Evolutionary conservation across 2,329 filamentous ascomycete genomes (phyloP).

Genomic region (Beauveria australis): DNA sequence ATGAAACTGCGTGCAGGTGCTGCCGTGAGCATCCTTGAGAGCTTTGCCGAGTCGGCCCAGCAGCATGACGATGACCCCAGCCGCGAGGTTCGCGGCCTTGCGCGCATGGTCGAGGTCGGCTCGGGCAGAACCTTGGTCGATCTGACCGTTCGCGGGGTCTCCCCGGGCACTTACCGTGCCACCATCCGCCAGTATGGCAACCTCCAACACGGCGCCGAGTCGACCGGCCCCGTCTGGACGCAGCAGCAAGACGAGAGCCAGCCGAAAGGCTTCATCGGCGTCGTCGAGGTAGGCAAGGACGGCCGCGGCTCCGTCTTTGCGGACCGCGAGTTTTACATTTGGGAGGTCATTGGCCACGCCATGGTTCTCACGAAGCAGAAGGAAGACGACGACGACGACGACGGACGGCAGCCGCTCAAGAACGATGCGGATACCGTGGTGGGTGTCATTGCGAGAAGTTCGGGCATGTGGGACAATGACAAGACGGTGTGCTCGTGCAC

Average conservation of each 20-base stretch:
- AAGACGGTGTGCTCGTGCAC: constrained; percentile 98
- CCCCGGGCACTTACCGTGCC: constrained; percentile 73
- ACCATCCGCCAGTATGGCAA: constrained; percentile 82
- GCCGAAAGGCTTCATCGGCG: constrained; percentile 55
- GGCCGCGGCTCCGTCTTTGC: constrained; percentile 75
- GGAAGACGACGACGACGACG: constrained; percentile 29
- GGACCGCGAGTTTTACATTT: constrained; percentile 76
- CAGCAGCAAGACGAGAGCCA: constrained; percentile 38
- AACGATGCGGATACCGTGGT: constrained; percentile 83
- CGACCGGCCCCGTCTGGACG: constrained; percentile 76
- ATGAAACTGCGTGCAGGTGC: constrained; percentile 42
- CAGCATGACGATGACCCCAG: constrained; percentile 27
- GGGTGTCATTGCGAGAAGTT: constrained; percentile 88
- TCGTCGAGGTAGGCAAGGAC: constrained; percentile 63
- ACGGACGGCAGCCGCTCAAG: constrained; percentile 46
- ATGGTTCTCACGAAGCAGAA: constrained; percentile 69
- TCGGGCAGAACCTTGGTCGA: constrained; percentile 75
- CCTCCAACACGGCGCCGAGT: constrained; percentile 73
- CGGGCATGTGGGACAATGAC: constrained; percentile 98
- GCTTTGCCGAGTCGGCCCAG: constrained; percentile 50
- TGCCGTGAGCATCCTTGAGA: constrained; percentile 94
- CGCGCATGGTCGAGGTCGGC: constrained; percentile 87
- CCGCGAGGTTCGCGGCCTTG: constrained; percentile 70
- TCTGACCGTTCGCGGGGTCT: constrained; percentile 74
- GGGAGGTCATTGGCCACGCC: constrained; percentile 92